phyloP scores from a whole-genome alignment of 2,329 filamentous ascomycete species.

The Aureobasidium sp. region DNA sequence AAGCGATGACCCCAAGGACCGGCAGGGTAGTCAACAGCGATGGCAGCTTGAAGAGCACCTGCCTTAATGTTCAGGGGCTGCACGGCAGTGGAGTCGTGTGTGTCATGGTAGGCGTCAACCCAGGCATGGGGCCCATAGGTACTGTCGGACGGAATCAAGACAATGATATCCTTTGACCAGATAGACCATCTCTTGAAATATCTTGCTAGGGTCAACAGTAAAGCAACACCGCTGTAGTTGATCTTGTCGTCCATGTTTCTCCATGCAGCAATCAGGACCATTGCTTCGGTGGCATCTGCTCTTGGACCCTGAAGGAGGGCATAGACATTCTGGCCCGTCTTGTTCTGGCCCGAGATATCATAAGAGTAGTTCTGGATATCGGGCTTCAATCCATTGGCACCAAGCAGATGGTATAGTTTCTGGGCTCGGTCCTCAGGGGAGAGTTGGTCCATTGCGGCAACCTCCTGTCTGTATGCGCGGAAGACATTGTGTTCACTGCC shows the following conservation, averaged over 20 bases:
- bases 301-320: conserved; percentile 87
- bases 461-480: conserved; percentile 79
- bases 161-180: conserved; percentile 98
- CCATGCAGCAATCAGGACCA: conserved; percentile 88
- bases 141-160: conserved; percentile 83
- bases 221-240: conserved; percentile 80
- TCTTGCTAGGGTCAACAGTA: conserved; percentile 77
- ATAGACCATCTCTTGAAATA: conserved; percentile 98
- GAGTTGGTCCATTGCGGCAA: conserved; percentile 53
- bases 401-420: conserved; percentile 67
- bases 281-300: conserved; percentile 93
- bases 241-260: conserved; percentile 68
- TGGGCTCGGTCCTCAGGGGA: conserved; percentile 47
- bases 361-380: conserved; percentile 86
- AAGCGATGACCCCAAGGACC: conserved; percentile 67
- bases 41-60: conserved; percentile 82
- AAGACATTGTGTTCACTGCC: conserved; percentile 95
- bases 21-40: conserved; percentile 84
- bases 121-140: conserved; percentile 87
- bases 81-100: conserved; percentile 64
- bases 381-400: conserved; percentile 74
- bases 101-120: conserved; percentile 96
- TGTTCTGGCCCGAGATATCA: conserved; percentile 64
- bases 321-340: conserved; percentile 84
- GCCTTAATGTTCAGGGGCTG: conserved; percentile 80